Evolutionary conservation across 768 basidiomycete species (phyloP).

Genomic region (Piloderma croceum): DNA sequence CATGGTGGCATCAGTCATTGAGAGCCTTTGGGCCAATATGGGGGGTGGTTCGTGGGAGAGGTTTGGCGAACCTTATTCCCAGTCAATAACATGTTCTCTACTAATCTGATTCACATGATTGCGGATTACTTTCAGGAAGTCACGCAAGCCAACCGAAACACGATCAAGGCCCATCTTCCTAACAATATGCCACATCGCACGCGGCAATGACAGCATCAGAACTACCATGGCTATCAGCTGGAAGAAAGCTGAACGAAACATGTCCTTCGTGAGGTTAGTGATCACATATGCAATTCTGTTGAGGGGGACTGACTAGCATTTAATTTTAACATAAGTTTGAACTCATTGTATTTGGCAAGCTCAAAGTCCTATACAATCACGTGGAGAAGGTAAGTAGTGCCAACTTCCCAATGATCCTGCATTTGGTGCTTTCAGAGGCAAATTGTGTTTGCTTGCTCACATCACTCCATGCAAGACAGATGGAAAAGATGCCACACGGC

Average conservation of each 20-base stretch:
- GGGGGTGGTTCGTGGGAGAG: too few species aligned
- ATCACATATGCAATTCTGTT: not conserved
- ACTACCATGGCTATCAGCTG: not conserved
- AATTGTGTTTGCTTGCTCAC: constrained; percentile 10
- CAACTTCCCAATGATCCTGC: constrained; percentile 2
- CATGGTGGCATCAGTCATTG: too few species aligned
- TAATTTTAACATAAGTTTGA: too few species aligned
- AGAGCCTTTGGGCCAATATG: too few species aligned
- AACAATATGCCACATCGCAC: constrained; percentile 14
- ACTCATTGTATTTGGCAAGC: constrained; percentile 4
- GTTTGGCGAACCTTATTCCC: too few species aligned
- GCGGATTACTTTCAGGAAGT: constrained; percentile 14
- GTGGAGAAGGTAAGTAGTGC: constrained; percentile 13
- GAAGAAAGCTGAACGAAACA: constrained; percentile 6
- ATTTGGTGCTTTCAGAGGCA: constrained; percentile 3
- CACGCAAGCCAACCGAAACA: not conserved
- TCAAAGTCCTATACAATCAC: constrained; percentile 10
- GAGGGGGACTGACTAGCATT: not conserved
- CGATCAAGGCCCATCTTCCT: constrained; percentile 10
- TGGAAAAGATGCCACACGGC: constrained; percentile 8
- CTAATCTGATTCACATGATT: constrained; percentile 9
- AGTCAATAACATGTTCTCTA: too few species aligned
- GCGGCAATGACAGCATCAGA: constrained; percentile 22
- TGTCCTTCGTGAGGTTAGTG: constrained; percentile 16
- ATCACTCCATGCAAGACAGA: constrained; percentile 12